Percentiles rank a stretch among this genome's conserved stretches.
phyloP scores from a whole-genome alignment of 1,284 basidiomycete species.

The Pseudozyma tsukubaensis region DNA sequence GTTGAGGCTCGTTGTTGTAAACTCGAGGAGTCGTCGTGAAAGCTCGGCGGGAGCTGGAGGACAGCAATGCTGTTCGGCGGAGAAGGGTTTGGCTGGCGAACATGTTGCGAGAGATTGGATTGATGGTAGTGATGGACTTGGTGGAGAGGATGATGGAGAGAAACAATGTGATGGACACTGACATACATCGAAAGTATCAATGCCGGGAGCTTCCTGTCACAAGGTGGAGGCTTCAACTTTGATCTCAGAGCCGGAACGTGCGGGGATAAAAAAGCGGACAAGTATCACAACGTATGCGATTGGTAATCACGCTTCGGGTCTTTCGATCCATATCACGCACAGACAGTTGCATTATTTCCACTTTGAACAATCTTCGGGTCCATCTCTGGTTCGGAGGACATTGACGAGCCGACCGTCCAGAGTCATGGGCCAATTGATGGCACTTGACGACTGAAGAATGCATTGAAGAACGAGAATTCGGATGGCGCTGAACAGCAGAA shows the following conservation, averaged over 20 bases:
- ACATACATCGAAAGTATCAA: no score
- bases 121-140: background rate
- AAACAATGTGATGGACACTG: background rate
- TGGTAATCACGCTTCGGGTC: constrained; percentile 19
- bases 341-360: background rate
- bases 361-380: no score
- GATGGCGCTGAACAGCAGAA: no score
- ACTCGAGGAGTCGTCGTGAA: constrained; percentile 15
- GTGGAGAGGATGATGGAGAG: constrained; percentile 1
- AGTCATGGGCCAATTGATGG: no score
- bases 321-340: background rate
- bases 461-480: background rate
- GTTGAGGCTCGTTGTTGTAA: constrained; percentile 19
- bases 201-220: background rate
- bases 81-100: constrained; percentile 17
- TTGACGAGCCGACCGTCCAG: no score
- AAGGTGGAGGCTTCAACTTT: background rate
- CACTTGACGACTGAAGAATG: no score
- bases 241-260: background rate
- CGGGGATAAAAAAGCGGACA: background rate
- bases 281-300: background rate
- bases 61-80: constrained; percentile 14
- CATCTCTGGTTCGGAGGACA: no score
- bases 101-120: constrained; percentile 5
- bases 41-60: constrained; percentile 12